phyloP scores from a whole-genome alignment of 805 yeast genomes.

The Wickerhamiella dianesei region DNA sequence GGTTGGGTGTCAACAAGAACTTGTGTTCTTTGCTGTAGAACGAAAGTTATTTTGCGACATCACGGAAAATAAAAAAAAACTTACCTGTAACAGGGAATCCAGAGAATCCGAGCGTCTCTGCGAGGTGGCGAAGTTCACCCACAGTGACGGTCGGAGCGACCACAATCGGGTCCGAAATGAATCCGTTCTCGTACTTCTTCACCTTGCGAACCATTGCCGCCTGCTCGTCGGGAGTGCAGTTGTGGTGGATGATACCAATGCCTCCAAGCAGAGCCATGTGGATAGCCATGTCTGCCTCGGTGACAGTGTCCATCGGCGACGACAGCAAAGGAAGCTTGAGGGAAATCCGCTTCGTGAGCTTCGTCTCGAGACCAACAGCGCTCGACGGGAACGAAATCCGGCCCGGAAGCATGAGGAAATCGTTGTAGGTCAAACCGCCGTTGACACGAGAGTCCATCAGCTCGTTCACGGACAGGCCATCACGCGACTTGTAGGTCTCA shows the following conservation, averaged over 20 bases:
- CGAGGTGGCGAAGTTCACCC: slow-evolving; percentile 62
- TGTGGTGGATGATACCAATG: slow-evolving; percentile 96
- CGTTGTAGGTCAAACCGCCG: slow-evolving; percentile 97
- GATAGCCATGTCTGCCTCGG: slow-evolving; percentile 95
- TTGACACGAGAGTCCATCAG: slow-evolving; percentile 80
- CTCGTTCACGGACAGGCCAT: slow-evolving; percentile 71
- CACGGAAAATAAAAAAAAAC: slow-evolving; percentile 28
- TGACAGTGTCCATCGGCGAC: slow-evolving; percentile 98
- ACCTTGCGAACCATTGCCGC: slow-evolving; percentile 97
- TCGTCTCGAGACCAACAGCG: slow-evolving; percentile 64
- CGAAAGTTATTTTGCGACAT: slow-evolving; percentile 81
- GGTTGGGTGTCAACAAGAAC: slow-evolving; percentile 1
- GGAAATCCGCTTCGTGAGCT: slow-evolving; percentile 80
- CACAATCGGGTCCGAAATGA: slow-evolving; percentile 87
- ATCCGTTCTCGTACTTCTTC: slow-evolving; percentile 94
- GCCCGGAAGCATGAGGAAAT: slow-evolving; percentile 89
- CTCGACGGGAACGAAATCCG: slow-evolving; percentile 79
- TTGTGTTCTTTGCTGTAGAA: slow-evolving; percentile 64
- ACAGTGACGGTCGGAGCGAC: slow-evolving; percentile 65
- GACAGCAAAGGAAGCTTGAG: slow-evolving; percentile 91
- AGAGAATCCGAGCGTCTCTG: slow-evolving; percentile 70
- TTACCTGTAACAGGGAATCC: slow-evolving; percentile 99
- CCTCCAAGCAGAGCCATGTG: slow-evolving; percentile 98
- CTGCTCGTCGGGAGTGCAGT: slow-evolving; percentile 92
- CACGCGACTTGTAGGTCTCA: slow-evolving; percentile 51